Conservation (phyloP, 345 rosid species). For the Anastatica hierochuntica region DNA sequence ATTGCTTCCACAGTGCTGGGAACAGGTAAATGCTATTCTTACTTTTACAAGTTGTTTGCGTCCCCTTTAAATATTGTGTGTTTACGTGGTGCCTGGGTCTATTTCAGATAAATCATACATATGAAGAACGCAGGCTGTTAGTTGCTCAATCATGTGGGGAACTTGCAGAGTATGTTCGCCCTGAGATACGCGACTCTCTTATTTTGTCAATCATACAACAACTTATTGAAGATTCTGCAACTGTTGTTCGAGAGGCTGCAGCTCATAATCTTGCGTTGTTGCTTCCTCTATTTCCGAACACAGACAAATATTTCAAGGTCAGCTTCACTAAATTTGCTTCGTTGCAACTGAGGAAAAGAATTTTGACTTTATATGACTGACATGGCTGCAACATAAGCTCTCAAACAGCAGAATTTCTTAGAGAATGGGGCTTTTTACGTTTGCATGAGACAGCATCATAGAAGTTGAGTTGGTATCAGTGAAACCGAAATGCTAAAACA, state of each 20-base stretch:
- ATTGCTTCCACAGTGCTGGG: constrained; percentile 98
- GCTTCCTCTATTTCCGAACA: constrained; percentile 85
- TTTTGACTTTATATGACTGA: constrained; percentile 74
- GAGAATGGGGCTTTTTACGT: constrained; percentile 37
- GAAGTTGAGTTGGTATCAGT: constrained; percentile 6
- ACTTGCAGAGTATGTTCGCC: constrained; percentile 90
- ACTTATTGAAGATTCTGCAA: constrained; percentile 87
- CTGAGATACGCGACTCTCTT: constrained; percentile 93
- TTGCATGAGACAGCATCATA: constrained; percentile 31
- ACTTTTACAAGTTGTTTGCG: constrained; percentile 16
- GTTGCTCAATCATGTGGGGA: constrained; percentile 99
- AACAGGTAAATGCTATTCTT: constrained; percentile 55
- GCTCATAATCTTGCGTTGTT: constrained; percentile 83
- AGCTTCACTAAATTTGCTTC: constrained; percentile 70
- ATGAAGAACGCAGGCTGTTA: constrained; percentile 93
- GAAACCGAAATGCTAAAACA: constrained; percentile 17
- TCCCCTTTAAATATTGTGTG: neutral
- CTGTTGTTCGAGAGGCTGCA: constrained; percentile 92
- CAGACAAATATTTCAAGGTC: constrained; percentile 99
- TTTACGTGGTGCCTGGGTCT: constrained; percentile 15
- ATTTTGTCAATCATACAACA: constrained; percentile 90
- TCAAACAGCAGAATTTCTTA: constrained; percentile 49
- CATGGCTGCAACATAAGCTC: constrained; percentile 63
- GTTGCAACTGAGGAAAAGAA: constrained; percentile 66
- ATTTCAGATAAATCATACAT: constrained; percentile 81